A percentile compares a stretch with the other conserved stretches of the same genome.
phyloP scores from a whole-genome alignment of 192 early-diverging fungal genomes.

The Linnemannia hyalina region DNA sequence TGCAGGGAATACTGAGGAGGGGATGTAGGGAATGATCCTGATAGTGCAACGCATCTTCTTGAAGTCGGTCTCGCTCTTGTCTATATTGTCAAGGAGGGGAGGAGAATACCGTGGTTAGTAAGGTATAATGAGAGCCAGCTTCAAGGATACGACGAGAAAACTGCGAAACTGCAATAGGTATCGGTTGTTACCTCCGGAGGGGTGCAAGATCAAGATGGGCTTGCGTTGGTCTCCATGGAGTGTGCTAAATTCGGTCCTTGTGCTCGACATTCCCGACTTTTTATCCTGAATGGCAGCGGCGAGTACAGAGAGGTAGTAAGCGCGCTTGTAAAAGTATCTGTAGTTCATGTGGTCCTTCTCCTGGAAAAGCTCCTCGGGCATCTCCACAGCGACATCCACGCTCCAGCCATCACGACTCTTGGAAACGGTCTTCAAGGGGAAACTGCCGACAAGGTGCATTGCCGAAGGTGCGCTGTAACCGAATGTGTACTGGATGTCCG shows the following conservation, averaged over 20 bases:
- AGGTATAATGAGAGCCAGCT: neutral
- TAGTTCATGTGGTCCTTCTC: constrained; percentile 96
- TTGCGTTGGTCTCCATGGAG: constrained; percentile 74
- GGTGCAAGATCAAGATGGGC: constrained; percentile 72
- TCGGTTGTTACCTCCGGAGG: constrained; percentile 60
- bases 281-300: constrained; percentile 67
- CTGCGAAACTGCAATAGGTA: neutral
- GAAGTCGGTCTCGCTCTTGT: constrained; percentile 74
- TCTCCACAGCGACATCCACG: constrained; percentile 92
- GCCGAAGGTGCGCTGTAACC: constrained; percentile 80
- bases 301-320: constrained; percentile 89
- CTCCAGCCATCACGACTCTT: constrained; percentile 73
- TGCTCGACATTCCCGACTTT: constrained; percentile 60
- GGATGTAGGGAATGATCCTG: constrained; percentile 84
- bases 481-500: constrained; percentile 82
- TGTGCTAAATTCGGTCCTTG: constrained; percentile 64
- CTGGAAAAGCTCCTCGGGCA: constrained; percentile 89
- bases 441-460: constrained; percentile 91
- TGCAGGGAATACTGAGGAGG: constrained; percentile 73
- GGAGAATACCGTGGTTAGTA: constrained; percentile 2
- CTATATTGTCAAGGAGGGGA: constrained; percentile 31
- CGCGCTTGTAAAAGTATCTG: constrained; percentile 96
- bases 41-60: constrained; percentile 76
- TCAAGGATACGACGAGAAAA: neutral
- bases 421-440: constrained; percentile 80